phyloP scores from a whole-genome alignment of 306 rosid species.

The Hippophae rhamnoides region DNA sequence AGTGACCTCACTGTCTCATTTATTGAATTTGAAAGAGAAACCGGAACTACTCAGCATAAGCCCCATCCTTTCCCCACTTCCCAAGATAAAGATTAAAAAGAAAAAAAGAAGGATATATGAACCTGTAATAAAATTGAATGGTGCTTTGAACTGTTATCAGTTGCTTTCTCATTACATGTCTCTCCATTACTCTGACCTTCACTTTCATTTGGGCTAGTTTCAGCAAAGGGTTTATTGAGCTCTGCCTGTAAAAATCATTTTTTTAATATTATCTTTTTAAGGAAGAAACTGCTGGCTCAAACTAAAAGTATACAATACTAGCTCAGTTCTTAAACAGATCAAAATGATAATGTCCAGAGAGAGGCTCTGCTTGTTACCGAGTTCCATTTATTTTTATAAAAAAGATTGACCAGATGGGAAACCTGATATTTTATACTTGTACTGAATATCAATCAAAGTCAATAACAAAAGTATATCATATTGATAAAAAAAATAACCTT shows the following conservation, averaged over 20 bases:
- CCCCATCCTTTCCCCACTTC: neutral
- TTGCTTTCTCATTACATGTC: slow-evolving; percentile 29
- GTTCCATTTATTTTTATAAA: neutral
- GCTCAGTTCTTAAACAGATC: too few species aligned
- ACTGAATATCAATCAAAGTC: neutral
- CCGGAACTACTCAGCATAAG: too few species aligned
- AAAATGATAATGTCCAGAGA: too few species aligned
- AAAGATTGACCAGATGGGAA: neutral
- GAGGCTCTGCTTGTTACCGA: neutral
- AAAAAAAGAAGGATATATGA: neutral
- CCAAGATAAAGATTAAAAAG: neutral
- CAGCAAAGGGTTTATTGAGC: slow-evolving; percentile 54
- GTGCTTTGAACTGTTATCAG: slow-evolving; percentile 43
- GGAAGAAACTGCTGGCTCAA: neutral
- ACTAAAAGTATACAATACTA: neutral
- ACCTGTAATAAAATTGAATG: slow-evolving; percentile 79
- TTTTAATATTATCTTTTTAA: neutral
- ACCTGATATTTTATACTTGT: neutral
- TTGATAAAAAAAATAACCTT: slow-evolving; percentile 38
- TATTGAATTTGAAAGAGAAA: too few species aligned
- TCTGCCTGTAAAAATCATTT: slow-evolving; percentile 46
- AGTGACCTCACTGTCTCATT: too few species aligned
- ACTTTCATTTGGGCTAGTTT: slow-evolving; percentile 30
- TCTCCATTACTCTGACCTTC: slow-evolving; percentile 32
- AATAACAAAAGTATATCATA: neutral